A percentile compares a stretch with the other conserved stretches of the same genome.
Evolutionary conservation across 305 asterid genomes (phyloP).

Genomic region (Fraxinus ornus): DNA sequence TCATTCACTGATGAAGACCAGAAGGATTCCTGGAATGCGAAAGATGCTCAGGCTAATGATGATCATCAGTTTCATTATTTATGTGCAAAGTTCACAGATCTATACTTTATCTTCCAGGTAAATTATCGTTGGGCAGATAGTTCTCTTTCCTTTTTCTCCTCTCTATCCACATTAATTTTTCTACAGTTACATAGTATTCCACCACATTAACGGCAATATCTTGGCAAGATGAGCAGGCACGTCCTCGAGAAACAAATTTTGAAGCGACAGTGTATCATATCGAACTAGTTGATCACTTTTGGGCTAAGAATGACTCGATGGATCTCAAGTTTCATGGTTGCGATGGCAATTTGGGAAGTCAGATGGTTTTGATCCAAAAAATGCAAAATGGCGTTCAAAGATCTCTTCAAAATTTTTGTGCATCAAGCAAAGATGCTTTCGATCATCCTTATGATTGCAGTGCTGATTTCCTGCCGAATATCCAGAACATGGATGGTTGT

Average conservation of each 20-base stretch:
- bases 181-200: conserved; percentile 17
- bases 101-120: conserved; percentile 66
- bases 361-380: conserved; percentile 42
- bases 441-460: conserved; percentile 26
- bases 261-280: conserved; percentile 68
- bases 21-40: conserved; percentile 36
- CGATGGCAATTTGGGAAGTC: conserved; percentile 31
- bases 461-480: conserved; percentile 39
- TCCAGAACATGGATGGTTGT: conserved; percentile 36
- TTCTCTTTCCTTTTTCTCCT: conserved; percentile 21
- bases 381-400: conserved; percentile 75
- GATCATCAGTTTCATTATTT: conserved; percentile 46
- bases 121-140: conserved; percentile 24
- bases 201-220: conserved; percentile 34
- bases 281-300: conserved; percentile 68
- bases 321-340: conserved; percentile 29
- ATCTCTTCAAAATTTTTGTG: conserved; percentile 46
- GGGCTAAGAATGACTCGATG: conserved; percentile 35
- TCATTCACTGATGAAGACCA: conserved; percentile 77
- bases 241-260: conserved; percentile 64
- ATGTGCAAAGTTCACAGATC: conserved; percentile 56
- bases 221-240: conserved; percentile 64
- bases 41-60: conserved; percentile 37
- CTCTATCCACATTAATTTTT: conserved; percentile 1
- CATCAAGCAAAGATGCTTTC: conserved; percentile 39